Evolutionary conservation across 345 rosid genomes (phyloP).

Genomic region (Chamaenerion angustifolium): DNA sequence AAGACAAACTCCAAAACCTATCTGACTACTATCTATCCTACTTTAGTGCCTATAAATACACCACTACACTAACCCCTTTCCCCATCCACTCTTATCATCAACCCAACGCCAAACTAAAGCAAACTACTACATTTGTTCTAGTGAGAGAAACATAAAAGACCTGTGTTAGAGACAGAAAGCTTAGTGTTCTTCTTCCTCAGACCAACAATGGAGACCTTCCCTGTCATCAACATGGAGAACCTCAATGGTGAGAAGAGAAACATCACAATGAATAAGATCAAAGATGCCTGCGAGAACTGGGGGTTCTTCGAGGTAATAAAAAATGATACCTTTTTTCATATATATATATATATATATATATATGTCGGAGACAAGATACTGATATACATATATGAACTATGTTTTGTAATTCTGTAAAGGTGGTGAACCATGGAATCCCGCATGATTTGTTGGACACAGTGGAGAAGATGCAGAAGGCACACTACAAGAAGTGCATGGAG

Average conservation of each 20-base stretch:
- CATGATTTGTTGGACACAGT: conserved; percentile 55
- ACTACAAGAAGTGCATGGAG: conserved; percentile 80
- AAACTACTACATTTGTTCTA: not conserved
- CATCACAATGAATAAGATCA: conserved; percentile 49
- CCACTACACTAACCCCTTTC: too few species aligned
- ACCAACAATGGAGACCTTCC: conserved; percentile 44
- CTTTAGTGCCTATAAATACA: too few species aligned
- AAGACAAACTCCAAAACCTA: too few species aligned
- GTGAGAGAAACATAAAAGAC: not conserved
- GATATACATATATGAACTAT: too few species aligned
- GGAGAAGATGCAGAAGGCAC: conserved; percentile 63
- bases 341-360: too few species aligned
- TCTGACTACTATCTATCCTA: too few species aligned
- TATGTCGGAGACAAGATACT: too few species aligned
- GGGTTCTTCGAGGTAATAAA: conserved; percentile 81
- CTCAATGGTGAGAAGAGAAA: conserved; percentile 55
- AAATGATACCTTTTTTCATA: too few species aligned
- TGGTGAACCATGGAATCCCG: conserved; percentile 69
- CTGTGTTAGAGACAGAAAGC: not conserved
- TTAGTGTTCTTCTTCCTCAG: not conserved
- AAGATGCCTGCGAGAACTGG: conserved; percentile 97
- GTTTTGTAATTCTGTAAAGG: conserved; percentile 12
- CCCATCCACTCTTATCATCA: not conserved
- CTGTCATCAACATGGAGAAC: conserved; percentile 54
- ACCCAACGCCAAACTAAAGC: not conserved